Evolutionary conservation across 805 yeast species (phyloP).

Genomic region (Starmerella floris): DNA sequence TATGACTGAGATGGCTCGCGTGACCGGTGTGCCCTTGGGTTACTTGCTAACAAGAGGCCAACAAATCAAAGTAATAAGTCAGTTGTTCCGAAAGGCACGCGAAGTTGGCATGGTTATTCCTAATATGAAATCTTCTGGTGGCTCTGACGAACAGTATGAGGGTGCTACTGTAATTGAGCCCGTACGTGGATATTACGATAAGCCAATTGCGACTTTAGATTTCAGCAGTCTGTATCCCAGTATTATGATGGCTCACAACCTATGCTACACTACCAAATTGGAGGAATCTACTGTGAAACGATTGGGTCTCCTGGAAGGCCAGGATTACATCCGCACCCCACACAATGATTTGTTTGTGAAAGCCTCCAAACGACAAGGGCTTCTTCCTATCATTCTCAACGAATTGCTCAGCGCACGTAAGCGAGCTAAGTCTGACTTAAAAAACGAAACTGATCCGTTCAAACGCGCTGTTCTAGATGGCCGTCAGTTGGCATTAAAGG

Average conservation of each 20-base stretch:
- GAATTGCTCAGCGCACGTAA: constrained; percentile 87
- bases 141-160: constrained; percentile 82
- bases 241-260: constrained; percentile 97
- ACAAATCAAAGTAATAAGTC: constrained; percentile 94
- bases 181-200: constrained; percentile 84
- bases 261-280: constrained; percentile 84
- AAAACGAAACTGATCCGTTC: constrained; percentile 88
- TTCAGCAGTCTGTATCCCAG: constrained; percentile 96
- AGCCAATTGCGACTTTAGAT: constrained; percentile 95
- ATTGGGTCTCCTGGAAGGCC: constrained; percentile 47
- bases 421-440: constrained; percentile 78
- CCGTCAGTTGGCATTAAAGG: constrained; percentile 88
- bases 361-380: constrained; percentile 55
- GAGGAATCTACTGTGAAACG: constrained; percentile 50
- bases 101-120: constrained; percentile 82
- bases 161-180: constrained; percentile 99
- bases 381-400: constrained; percentile 78
- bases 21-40: constrained; percentile 95
- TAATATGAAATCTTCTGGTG: constrained; percentile 66
- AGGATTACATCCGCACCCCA: constrained; percentile 78
- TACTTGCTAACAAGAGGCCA: constrained; percentile 84
- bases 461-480: constrained; percentile 89
- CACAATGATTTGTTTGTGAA: constrained; percentile 86
- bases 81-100: constrained; percentile 82
- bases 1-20: constrained; percentile 98